Evolutionary conservation across 345 rosid genomes (phyloP).

Genomic region (Lepidium sativum): DNA sequence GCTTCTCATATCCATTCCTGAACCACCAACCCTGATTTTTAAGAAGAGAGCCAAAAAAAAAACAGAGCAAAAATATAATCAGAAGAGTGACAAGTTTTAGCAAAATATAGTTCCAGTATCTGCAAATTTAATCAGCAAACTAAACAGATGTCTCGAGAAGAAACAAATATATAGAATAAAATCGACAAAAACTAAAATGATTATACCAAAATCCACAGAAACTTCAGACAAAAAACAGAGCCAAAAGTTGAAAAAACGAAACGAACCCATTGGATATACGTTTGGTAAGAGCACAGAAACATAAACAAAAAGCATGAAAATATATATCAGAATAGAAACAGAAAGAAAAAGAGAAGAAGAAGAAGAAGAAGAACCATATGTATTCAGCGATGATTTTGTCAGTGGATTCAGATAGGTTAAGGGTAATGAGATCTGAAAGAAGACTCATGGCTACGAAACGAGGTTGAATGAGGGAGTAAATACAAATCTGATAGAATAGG

Average conservation of each 20-base stretch:
- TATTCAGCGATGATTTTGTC: constrained; percentile 79
- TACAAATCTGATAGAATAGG: not conserved
- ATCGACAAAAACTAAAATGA: not conserved
- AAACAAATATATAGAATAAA: not conserved
- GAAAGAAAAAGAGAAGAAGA: not conserved
- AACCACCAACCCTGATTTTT: too few relatives aligned
- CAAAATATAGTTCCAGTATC: not conserved
- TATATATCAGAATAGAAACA: not conserved
- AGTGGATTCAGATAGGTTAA: constrained; percentile 63
- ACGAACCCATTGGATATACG: not conserved
- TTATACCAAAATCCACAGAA: not conserved
- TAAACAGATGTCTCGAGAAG: not conserved
- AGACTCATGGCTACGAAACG: constrained; percentile 38
- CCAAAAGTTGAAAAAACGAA: not conserved
- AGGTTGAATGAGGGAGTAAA: not conserved
- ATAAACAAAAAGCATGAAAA: not conserved
- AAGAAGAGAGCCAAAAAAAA: not conserved
- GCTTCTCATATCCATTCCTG: constrained; percentile 68
- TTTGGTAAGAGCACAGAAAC: not conserved
- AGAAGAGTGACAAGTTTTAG: too few relatives aligned
- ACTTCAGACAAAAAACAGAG: not conserved
- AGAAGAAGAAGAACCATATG: constrained; percentile 47
- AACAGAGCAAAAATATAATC: not conserved
- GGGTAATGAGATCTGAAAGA: constrained; percentile 65
- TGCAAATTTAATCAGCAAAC: not conserved